These are phyloP conservation scores for Solanum pennellii DNA, from an alignment of 257 asterid genomes.

Conservation along the genomic window DNA sequence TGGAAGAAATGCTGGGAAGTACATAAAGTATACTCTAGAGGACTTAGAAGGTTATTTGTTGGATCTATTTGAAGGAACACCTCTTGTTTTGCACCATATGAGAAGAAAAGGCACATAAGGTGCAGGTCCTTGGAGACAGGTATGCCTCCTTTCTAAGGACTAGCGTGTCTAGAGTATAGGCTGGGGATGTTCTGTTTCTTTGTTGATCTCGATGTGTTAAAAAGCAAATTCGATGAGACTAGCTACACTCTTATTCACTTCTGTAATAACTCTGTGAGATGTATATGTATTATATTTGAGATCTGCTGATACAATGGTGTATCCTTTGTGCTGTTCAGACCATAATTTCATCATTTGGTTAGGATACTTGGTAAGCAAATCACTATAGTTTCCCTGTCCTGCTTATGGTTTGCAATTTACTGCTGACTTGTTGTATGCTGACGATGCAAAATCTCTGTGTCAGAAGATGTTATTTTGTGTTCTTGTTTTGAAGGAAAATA, in stretches of 20 bases:
- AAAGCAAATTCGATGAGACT: background rate
- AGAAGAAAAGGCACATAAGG: constrained; percentile 73
- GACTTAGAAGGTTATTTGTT: constrained; percentile 76
- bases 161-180: constrained; percentile 2
- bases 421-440: background rate
- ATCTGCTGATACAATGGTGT: background rate
- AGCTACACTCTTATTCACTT: background rate
- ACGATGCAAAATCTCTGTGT: background rate
- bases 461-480: background rate
- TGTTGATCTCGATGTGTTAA: background rate
- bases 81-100: constrained; percentile 72
- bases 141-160: constrained; percentile 24
- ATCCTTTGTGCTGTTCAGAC: background rate
- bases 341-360: background rate
- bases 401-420: background rate
- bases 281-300: constrained; percentile 1
- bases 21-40: constrained; percentile 71
- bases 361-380: background rate
- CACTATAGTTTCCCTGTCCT: background rate
- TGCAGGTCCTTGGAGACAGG: constrained; percentile 27
- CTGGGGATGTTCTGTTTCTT: background rate
- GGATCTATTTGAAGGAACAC: constrained; percentile 91
- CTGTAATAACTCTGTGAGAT: background rate
- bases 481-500: background rate
- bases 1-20: constrained; percentile 74